Evolutionary conservation across 2,329 filamentous ascomycete species (phyloP), one percentile per base, ranked within the genome.

Genomic region (Malbranchea zuffiana): DNA sequence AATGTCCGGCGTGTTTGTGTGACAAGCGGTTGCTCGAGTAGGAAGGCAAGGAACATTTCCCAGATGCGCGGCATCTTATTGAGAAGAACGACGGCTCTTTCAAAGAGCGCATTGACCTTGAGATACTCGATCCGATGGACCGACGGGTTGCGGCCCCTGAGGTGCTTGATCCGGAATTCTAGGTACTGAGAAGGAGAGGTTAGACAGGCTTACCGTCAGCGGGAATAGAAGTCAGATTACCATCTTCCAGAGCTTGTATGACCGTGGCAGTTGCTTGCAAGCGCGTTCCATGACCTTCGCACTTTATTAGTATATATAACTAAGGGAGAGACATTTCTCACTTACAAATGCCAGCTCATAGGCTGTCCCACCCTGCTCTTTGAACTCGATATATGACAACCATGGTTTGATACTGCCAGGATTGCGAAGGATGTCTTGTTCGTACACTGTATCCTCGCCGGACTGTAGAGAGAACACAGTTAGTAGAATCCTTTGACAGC

Each of bases 11-110:
- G 77, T 17, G 85, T 92, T 40, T 78, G 71, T 5, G 88, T 95
- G 43, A 98, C 78, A 37, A 92, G 67, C n/a, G 90, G 90, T 58
- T 98, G 90, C 53, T 82, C 77, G 55, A 88, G 76, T 40, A 98
- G 69, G 55, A 98, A 96, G 32, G 74, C 74, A 44, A 98, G 76
- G 57, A 95, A 98, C 78, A 96, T 84, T 58, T 95, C 87, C 92
- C 90, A 98, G 55, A 98, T 90, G 48, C 78, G 75, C 16, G 92
- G 90, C 90, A 98, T 98, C 65, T 98, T 98, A 65, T 98, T 95
- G 44, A 98, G 73, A 26, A 98, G 71, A 41, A 95, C 83, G 35
- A 98, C 67, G 3, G 90, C 87, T 49, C 84, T 75, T 64, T 98
- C 90, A 57, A 94, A 98, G 26, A 96, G 75, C 37, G 83, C 73